Percentiles rank a stretch among this genome's conserved stretches.
These are phyloP conservation scores for Ustilago trichophora DNA, from an alignment of 1,284 basidiomycete genomes.

Conservation along the genomic window DNA sequence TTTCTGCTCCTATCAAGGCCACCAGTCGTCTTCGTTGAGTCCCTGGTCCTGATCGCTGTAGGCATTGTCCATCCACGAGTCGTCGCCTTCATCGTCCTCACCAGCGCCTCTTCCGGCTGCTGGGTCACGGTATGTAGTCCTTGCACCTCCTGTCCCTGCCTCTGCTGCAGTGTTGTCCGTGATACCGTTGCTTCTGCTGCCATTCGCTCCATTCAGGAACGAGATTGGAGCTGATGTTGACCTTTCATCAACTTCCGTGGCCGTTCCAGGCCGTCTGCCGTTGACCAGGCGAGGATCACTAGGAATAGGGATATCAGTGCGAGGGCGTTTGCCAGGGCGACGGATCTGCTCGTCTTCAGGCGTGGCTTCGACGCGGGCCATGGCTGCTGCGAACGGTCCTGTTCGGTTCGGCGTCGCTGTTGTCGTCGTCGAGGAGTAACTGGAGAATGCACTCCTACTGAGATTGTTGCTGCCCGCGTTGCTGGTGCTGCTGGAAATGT, in stretches of 20 bases:
- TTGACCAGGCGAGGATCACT: constrained; percentile 20
- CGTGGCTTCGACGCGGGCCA: constrained; percentile 22
- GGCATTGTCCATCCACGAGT: constrained; percentile 36
- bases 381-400: constrained; percentile 9
- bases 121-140: constrained; percentile 5
- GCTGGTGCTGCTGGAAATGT: neutral
- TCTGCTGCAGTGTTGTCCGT: neutral
- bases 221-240: constrained; percentile 13
- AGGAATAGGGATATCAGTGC: constrained; percentile 12
- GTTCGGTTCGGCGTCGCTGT: constrained; percentile 18
- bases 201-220: constrained; percentile 10
- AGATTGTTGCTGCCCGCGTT: neutral
- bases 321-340: constrained; percentile 32
- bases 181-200: constrained; percentile 8
- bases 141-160: neutral
- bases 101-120: constrained; percentile 1
- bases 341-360: constrained; percentile 46
- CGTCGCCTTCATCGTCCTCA: constrained; percentile 17
- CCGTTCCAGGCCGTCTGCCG: constrained; percentile 1
- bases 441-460: constrained; percentile 5
- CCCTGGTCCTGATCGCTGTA: constrained; percentile 35
- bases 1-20: constrained; percentile 19
- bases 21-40: constrained; percentile 43
- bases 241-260: neutral
- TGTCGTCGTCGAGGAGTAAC: constrained; percentile 3